Conservation (phyloP, 2,329 filamentous ascomycete genomes). For the Onygena corvina region DNA sequence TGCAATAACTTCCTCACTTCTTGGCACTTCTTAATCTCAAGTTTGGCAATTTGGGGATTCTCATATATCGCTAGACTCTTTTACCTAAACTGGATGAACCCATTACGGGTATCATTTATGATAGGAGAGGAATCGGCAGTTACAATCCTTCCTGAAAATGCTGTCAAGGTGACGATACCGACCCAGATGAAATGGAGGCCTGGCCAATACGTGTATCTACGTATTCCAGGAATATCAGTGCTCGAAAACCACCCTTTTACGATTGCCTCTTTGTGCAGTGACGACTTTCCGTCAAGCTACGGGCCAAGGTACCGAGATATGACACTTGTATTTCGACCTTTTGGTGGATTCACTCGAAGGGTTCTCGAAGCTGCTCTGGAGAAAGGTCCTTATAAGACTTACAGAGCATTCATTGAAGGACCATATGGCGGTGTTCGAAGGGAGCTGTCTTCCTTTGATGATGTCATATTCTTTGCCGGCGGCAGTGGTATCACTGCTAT, state of each 20-base stretch:
- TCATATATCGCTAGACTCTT: conserved; percentile 65
- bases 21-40: conserved; percentile 79
- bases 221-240: conserved; percentile 82
- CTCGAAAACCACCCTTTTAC: conserved; percentile 95
- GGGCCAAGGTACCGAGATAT: conserved; percentile 81
- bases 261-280: conserved; percentile 80
- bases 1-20: conserved; percentile 84
- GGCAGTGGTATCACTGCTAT: conserved; percentile 91
- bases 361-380: conserved; percentile 72
- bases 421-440: conserved; percentile 92
- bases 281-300: conserved; percentile 86
- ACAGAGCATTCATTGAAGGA: conserved; percentile 82
- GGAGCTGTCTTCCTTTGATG: conserved; percentile 82
- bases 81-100: conserved; percentile 81
- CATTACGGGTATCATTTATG: conserved; percentile 65
- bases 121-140: conserved; percentile 87
- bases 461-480: conserved; percentile 82
- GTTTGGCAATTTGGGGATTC: conserved; percentile 61
- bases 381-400: conserved; percentile 82
- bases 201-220: conserved; percentile 86
- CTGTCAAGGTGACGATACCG: conserved; percentile 89
- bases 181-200: conserved; percentile 88
- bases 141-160: conserved; percentile 79
- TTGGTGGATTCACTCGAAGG: conserved; percentile 75
- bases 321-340: conserved; percentile 81